A percentile compares a stretch with the other conserved stretches of the same genome.
Conservation (phyloP, 2,329 filamentous ascomycete genomes). For the Apiospora sp. region DNA sequence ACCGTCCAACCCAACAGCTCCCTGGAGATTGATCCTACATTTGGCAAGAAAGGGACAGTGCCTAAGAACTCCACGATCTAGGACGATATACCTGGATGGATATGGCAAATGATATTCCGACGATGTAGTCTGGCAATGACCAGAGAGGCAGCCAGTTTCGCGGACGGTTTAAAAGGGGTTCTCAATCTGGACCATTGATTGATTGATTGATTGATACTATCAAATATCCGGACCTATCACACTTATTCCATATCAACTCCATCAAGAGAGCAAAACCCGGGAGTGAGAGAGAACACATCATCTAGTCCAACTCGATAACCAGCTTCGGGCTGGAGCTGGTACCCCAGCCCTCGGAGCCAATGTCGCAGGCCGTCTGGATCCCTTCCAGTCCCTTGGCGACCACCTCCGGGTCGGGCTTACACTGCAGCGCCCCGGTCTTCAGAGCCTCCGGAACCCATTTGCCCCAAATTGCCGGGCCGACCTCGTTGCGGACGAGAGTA, state of each 20-base stretch:
- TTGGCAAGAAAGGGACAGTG: no score
- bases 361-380: constrained; percentile 41
- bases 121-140: no score
- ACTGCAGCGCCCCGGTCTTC: constrained; percentile 44
- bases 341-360: constrained; percentile 12
- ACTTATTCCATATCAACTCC: background rate
- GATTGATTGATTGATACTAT: background rate
- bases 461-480: constrained; percentile 45
- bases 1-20: no score
- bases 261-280: background rate
- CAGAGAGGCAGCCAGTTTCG: no score
- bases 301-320: constrained; percentile 3
- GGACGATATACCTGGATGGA: no score
- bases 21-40: no score
- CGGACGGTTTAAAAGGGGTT: no score
- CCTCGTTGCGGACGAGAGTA: constrained; percentile 41
- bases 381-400: constrained; percentile 51
- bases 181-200: no score
- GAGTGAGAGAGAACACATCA: background rate
- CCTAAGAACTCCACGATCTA: no score
- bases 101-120: no score
- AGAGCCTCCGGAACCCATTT: constrained; percentile 50
- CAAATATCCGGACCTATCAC: background rate
- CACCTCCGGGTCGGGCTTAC: constrained; percentile 49
- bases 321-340: constrained; percentile 6